phyloP scores from a whole-genome alignment of 163 green algal genomes.

The Scenedesmus sp. region DNA sequence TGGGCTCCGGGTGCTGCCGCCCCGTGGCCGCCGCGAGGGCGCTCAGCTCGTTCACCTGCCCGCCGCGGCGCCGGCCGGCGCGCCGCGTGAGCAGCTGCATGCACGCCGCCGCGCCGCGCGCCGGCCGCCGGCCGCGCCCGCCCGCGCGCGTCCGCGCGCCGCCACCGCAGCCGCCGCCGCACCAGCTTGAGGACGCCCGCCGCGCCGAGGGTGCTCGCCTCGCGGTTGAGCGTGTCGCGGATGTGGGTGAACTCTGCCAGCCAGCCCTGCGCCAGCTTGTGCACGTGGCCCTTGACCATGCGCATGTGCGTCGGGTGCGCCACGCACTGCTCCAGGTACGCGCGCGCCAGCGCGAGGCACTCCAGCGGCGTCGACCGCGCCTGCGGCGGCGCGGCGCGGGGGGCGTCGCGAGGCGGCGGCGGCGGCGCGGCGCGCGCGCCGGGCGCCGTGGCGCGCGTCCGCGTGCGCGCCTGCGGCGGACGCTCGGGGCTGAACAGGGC shows the following conservation, averaged over 20 bases:
- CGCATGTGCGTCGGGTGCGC: constrained; percentile 78
- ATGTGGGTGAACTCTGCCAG: constrained; percentile 89
- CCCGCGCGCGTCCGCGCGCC: no score
- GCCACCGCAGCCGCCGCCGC: neutral
- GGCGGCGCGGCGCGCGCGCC: neutral
- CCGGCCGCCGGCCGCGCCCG: no score
- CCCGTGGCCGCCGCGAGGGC: constrained; percentile 60
- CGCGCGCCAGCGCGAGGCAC: constrained; percentile 43
- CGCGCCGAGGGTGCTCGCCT: neutral
- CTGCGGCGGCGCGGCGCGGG: no score
- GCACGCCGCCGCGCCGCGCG: neutral
- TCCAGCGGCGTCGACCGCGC: constrained; percentile 40
- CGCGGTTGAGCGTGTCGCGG: constrained; percentile 79
- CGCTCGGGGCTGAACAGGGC: constrained; percentile 81
- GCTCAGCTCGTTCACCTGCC: constrained; percentile 62
- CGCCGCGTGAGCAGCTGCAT: neutral
- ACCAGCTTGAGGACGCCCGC: constrained; percentile 43
- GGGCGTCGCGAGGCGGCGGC: no score
- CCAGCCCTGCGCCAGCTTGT: constrained; percentile 88
- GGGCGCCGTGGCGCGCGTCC: neutral
- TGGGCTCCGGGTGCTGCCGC: constrained; percentile 63
- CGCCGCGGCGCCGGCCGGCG: neutral
- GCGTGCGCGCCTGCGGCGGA: constrained; percentile 2
- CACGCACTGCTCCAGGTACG: constrained; percentile 81
- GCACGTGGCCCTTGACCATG: constrained; percentile 93